Base-by-base conservation (phyloP, 169 alveolate genomes). In the Plasmodium vivax region DNA sequence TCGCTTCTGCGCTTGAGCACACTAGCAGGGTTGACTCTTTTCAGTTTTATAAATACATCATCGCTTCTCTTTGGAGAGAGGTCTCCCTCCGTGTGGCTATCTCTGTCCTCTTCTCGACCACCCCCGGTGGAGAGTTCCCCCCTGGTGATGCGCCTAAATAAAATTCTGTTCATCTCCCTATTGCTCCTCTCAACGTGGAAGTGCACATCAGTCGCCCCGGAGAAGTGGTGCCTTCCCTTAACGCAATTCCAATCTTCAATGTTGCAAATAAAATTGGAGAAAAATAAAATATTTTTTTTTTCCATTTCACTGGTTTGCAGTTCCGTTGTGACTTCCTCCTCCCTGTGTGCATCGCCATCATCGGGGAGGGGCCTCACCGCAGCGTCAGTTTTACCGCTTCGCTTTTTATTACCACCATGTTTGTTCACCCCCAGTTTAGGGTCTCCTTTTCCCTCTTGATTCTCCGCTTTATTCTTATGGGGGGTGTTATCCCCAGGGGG, bases 131-230 rank as follows among this genome's bases (percentile, higher is more conserved):
- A 43, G 54, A 43, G 54, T 43, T 9, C 36, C 30, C 47, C 36
- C 56, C 51, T 88, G 47, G 73, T 58, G 14, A 88, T 8, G 32
- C 19, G 19, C 2, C 30, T 34, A 54, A 19, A 88, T 41, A 88
- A 62, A n/a, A 38, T 19, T 8, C 41, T 19, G 16, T 54, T 79
- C 2, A 88, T 79, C 51, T 79, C 32, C 82, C 51, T 80, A 23
- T 45, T 79, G 51, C 51, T 88, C 71, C 34, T 88, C 2, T 79
- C 75, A 5, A 88, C 80, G 5, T 88, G 90, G n/a, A 88, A 80
- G 82, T 88, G 94, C 6, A 88, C 38, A 41, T 88, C 94, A 27
- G 82, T 79, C n/a, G 90, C 87, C 41, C 83, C 90, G 19, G 77
- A 68, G 41, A 56, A 34, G 12, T 56, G n/a, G 32, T 88, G 32